Base-by-base conservation (phyloP, 352 stramenopile species). In the Phytophthora kernoviae region DNA sequence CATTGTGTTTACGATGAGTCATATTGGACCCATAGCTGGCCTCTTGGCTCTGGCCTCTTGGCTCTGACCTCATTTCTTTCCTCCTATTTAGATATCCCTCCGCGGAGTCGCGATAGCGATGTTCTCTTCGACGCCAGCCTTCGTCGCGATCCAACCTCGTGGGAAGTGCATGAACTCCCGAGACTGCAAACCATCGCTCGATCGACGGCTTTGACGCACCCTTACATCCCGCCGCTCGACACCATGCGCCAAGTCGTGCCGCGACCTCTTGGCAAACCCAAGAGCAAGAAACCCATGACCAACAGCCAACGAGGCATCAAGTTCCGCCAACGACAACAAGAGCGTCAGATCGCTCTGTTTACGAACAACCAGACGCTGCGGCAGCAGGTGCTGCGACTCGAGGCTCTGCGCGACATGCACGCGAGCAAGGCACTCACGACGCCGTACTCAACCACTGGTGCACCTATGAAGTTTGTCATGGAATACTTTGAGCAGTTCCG, bases 401-500 rank as follows among this genome's bases (percentile, higher is more conserved):
- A 59, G 22, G 56, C 34, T 18, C 22, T 58, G 43, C 56, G 61
- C 11, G 51, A 57, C 26, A 40, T 80, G 45, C 49, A 53, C 44
- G 43, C 50, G 3, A 52, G 66, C 40, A 54, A 47, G 26, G 10
- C 32, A 30, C 49, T 77, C 27, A 50, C 32, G 5, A 52, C 44
- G 37, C 51, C 68, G 11, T 49, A 44, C 21, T 54, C 66, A 5
- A 26, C 41, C 12, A 51, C 46, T 17, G 52, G 47, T 12, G 21
- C 57, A 34, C 68, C 71, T 26, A 48, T 75, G 21, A 60, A 46
- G 15, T 60, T 76, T 12, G 60, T 74, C 45, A 62, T 68, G 34
- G 68, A 80, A 43, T 80, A 80, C 52, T 78, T 76, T 45, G 10
- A 53, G 32, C 68, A 75, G 44, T 80, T 80, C n/a, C 68, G 65